Conservation (phyloP, 305 asterid genomes). For the Solanum hybrid region DNA sequence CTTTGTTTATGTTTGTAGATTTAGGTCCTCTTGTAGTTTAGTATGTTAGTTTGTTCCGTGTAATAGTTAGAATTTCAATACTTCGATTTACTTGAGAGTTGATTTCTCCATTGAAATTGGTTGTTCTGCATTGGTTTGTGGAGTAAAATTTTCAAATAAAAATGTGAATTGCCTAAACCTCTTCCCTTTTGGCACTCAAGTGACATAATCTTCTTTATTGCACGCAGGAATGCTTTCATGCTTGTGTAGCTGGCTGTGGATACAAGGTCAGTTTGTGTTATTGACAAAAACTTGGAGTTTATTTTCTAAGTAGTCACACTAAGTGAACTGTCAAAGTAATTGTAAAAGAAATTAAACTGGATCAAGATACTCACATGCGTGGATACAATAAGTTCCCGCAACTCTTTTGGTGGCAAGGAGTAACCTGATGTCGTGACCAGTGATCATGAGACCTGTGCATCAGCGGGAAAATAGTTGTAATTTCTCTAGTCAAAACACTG, state of each 20-base stretch:
- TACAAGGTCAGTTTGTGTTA: slow-evolving; percentile 48
- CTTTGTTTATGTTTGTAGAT: background rate
- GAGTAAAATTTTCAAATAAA: background rate
- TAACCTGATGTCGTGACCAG: background rate
- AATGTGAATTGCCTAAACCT: background rate
- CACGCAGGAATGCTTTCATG: slow-evolving; percentile 69
- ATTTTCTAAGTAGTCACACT: background rate
- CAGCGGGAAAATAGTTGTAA: background rate
- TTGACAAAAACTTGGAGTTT: background rate
- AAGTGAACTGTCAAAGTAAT: background rate
- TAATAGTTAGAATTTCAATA: background rate
- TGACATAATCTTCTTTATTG: slow-evolving; percentile 8
- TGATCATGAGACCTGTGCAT: background rate
- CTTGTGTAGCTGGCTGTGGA: slow-evolving; percentile 76
- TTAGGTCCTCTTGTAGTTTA: background rate
- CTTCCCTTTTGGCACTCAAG: background rate
- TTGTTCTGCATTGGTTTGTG: background rate
- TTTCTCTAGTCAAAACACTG: background rate
- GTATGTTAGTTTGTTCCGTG: background rate
- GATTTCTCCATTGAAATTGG: background rate
- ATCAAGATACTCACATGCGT: background rate
- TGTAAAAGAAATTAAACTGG: slow-evolving; percentile 1
- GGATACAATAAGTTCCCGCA: background rate
- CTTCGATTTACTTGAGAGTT: background rate
- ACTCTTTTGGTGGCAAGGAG: background rate